Evolutionary conservation across 495 filamentous ascomycete species (phyloP), one percentile per base, ranked within the genome.

Genomic region (Xylaria curta): DNA sequence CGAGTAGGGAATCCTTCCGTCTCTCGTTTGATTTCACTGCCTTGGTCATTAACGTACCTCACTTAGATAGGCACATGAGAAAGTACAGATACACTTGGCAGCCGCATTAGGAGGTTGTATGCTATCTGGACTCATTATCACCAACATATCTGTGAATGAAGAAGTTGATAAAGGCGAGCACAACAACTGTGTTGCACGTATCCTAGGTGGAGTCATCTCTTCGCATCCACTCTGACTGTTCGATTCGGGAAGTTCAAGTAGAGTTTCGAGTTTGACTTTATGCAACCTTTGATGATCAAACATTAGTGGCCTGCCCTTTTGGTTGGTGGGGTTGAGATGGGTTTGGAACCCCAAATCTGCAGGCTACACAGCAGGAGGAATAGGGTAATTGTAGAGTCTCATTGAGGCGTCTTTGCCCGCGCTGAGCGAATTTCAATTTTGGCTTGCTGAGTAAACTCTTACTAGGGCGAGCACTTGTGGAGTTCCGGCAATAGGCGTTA

Each of bases 211-310:
- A 4, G 33, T 31, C 42, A 10, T 42, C 21, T 33, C 40, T n/a
- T 56, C 42, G 36, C 19, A 13, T 46, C 40, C 28, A 59, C 17
- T 31, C 8, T 28, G 15, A 54, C 53, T 46, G 66, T 38, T 47
- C 40, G 17, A 31, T 15, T 46, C 5, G 56, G 54, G 28, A 46
- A 33, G 56, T 54, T 19, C 19, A 67, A 54, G 65, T 40, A 38
- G 65, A 28, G 21, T 36, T 38, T 65, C n/a, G 1, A 19, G 61
- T 71, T 71, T 58, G 36, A 59, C 44, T 56, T 66, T 24, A 26
- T 66, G 69, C 69, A 53, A 42, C 36, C 33, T n/a, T 44, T 68
- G 70, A 38, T 44, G 56, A 72, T 72, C 70, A 68, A 59, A 72
- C 63, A 17, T 61, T 65, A 64, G 28, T 42, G 42, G 63, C 53